Evolutionary conservation across 2,329 filamentous ascomycete species (phyloP), one percentile per base, ranked within the genome.

Genomic region (Apiospora sp.): DNA sequence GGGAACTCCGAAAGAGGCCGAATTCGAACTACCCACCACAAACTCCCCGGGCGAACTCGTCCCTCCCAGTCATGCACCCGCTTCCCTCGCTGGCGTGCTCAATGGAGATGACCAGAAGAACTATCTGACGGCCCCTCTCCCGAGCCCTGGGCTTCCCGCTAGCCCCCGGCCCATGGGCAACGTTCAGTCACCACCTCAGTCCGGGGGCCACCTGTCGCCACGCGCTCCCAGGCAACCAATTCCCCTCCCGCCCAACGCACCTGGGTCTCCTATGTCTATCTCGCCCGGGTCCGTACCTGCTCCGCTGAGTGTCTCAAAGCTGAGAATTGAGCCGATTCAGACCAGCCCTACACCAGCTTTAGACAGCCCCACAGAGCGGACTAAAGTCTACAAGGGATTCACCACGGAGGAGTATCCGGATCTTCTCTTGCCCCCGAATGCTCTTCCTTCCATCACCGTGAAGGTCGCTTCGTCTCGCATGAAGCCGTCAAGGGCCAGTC

Each of bases 381-480:
- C 81, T 1, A 83, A 86, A 72, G 90, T 98, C 30, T 97, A 91
- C 80, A 92, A 88, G 77, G 94, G 94, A 0, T 88, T 98, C 30
- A 87, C 94, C 6, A 94, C 93, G 0, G 94, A 98, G 0, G 93
- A 97, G 75, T 96, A 95, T 80, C 95, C 96, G 0, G 93, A 94
- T 74, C 87, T 98, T 10, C 84, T 98, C 30, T 86, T 99, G 1
- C 92, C 95, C 13, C 96, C 96, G 0, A 97, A 97, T 80, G 95
- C 95, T 7, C 86, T 99, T 10, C 93, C 94, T 4, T 94, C 94
- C 1, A 92, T 99, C 72, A 90, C 93, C 75, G 91, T 98, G 68
- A 94, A 90, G 80, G 96, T 98, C 4, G 94, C 95, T 4, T 98
- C 96, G 5, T 98, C 96, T 30, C 92, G 96, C n/a, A 91, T 99